Base-by-base conservation (phyloP, 768 basidiomycete species). In the Cytidiella melzeri region DNA sequence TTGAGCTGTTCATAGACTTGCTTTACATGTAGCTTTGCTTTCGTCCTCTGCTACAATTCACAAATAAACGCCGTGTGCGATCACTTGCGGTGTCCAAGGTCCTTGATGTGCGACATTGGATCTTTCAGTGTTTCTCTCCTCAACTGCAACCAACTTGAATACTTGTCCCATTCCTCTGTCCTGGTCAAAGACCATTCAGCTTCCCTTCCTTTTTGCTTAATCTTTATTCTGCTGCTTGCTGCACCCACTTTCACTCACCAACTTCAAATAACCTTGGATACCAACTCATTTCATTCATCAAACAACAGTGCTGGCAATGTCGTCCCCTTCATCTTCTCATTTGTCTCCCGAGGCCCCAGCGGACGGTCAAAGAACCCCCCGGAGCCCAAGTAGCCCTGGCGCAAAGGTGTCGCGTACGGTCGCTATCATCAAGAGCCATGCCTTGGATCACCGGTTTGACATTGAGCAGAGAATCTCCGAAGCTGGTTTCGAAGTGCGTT, bases 371-470 rank as follows among this genome's bases (percentile, higher is more conserved):
- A 15, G 9, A 15, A 34, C 19, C 43, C 43, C 30, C 7, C 7
- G 30, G 30, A 34, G 30, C 30, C 30, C 30, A 15, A 34, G 30
- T 38, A 43, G 43, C 36, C 37, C 49, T 9, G 36, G 26, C 27
- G 28, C 36, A 13, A 43, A 24, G 47, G 48, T 21, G 50, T 75
- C 75, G n/a, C 76, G 88, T 47, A 89, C 88, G 0, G 80, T 91
- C 44, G 88, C 86, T 15, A 87, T 91, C 54, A 89, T 92, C 74
- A 92, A 91, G 69, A 75, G 75, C 24, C 83, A 88, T 70, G 87
- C 88, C 0, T 68, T 91, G 37, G 63, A 71, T 9, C 76, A 86
- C 55, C 73, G 89, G 42, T 83, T 91, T 59, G 85, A 87, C 41
- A 90, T 92, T 53, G 89, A 92, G 68, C 78, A 74, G 34, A 73